Conservation (phyloP, 139 green algal species). For the Spirogloea muscicola region DNA sequence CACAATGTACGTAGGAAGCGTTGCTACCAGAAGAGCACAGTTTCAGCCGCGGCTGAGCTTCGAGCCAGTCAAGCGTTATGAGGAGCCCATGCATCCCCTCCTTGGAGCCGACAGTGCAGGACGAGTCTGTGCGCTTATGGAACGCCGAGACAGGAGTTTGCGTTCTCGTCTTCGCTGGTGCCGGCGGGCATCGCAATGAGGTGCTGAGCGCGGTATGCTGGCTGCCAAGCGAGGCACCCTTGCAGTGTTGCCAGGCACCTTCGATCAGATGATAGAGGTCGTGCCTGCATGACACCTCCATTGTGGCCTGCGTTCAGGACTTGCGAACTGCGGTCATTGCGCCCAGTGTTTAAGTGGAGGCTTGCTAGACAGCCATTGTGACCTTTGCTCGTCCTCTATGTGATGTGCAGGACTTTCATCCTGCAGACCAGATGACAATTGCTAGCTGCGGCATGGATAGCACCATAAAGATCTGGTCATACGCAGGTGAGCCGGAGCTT, state of each 20-base stretch:
- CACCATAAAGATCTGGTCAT: constrained; percentile 45
- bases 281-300: no score
- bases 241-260: no score
- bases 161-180: constrained; percentile 52
- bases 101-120: no score
- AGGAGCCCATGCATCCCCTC: neutral
- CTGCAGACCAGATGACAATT: constrained; percentile 26
- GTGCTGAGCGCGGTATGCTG: constrained; percentile 46
- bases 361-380: neutral
- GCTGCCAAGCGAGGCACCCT: neutral
- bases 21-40: no score
- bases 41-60: neutral
- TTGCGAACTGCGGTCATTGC: no score
- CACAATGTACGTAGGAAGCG: no score
- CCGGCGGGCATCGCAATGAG: constrained; percentile 48
- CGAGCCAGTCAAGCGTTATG: neutral
- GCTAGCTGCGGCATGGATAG: constrained; percentile 53
- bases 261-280: no score
- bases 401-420: constrained; percentile 47
- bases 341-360: no score
- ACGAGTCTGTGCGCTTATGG: constrained; percentile 56
- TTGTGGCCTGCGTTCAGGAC: no score
- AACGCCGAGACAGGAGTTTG: constrained; percentile 48
- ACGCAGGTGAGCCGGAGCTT: no score
- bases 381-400: neutral